These are phyloP conservation scores for Huntiella savannae DNA, from an alignment of 2,329 filamentous ascomycete species.

Conservation along the genomic window DNA sequence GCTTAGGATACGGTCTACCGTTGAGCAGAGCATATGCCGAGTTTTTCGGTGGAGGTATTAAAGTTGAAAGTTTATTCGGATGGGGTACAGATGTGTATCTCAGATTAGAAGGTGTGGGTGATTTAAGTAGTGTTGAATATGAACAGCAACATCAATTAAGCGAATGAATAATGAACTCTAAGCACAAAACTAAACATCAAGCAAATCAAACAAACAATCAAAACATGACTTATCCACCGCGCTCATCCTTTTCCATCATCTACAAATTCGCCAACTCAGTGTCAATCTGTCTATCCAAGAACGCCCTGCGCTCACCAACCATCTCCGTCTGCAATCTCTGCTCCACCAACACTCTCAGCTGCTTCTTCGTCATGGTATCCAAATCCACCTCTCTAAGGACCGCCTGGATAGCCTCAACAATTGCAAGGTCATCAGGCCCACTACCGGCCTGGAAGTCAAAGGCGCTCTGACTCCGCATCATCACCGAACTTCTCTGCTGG, in stretches of 20 bases:
- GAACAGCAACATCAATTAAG: conserved; percentile 14
- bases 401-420: conserved; percentile 65
- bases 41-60: conserved; percentile 91
- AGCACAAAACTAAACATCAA: not conserved
- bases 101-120: conserved; percentile 42
- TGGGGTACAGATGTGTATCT: conserved; percentile 67
- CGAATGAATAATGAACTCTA: conserved; percentile 11
- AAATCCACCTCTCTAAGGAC: conserved; percentile 79
- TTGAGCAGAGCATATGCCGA: conserved; percentile 86
- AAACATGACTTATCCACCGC: not conserved
- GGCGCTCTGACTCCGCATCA: conserved; percentile 29
- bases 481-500: conserved; percentile 21
- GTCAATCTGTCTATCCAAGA: conserved; percentile 87
- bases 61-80: conserved; percentile 85
- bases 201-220: conserved; percentile 2
- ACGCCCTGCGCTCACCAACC: conserved; percentile 64
- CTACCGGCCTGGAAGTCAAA: conserved; percentile 40
- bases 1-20: conserved; percentile 80
- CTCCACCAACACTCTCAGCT: conserved; percentile 77
- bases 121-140: conserved; percentile 19
- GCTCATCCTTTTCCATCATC: conserved; percentile 11
- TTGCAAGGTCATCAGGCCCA: conserved; percentile 61
- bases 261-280: conserved; percentile 86
- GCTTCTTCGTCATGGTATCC: conserved; percentile 97
- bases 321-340: conserved; percentile 83